Evolutionary conservation across 768 basidiomycete species (phyloP).

Genomic region (Boletus reticulatus): DNA sequence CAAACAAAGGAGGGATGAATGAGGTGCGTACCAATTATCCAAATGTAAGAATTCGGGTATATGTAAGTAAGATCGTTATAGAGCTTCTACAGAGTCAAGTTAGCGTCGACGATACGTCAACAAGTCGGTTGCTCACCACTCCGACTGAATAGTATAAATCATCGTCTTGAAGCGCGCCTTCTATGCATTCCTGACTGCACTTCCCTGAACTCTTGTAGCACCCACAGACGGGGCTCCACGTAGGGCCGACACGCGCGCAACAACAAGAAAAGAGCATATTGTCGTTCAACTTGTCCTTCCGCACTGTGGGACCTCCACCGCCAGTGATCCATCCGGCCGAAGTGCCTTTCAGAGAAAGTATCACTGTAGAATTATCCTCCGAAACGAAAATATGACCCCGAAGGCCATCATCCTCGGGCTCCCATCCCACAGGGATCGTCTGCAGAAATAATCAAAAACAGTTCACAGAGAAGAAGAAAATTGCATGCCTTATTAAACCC

Average conservation of each 20-base stretch:
- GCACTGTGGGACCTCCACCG: conserved; percentile 76
- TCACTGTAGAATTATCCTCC: conserved; percentile 78
- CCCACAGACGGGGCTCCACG: conserved; percentile 90
- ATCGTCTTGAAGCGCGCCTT: conserved; percentile 73
- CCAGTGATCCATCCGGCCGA: conserved; percentile 67
- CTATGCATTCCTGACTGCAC: conserved; percentile 81
- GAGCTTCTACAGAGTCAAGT: conserved; percentile 56
- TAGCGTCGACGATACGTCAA: not conserved
- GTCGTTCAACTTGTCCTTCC: conserved; percentile 92
- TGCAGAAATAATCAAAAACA: conserved; percentile 23
- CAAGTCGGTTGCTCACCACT: conserved; percentile 49
- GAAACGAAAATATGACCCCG: conserved; percentile 91
- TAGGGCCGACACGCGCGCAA: conserved; percentile 91
- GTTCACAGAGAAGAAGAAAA: not conserved
- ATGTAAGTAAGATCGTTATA: conserved; percentile 91
- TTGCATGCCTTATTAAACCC: conserved; percentile 59
- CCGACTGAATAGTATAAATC: conserved; percentile 88
- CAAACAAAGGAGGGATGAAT: too few relatives aligned
- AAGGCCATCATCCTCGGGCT: conserved; percentile 83
- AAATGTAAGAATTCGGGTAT: conserved; percentile 88
- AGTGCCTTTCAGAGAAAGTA: conserved; percentile 93
- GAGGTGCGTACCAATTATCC: conserved; percentile 62
- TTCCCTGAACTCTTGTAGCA: conserved; percentile 75
- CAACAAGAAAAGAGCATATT: conserved; percentile 97
- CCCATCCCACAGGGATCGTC: conserved; percentile 85